Base-by-base conservation (phyloP, 495 filamentous ascomycete genomes). In the Penicillium cataractarum region DNA sequence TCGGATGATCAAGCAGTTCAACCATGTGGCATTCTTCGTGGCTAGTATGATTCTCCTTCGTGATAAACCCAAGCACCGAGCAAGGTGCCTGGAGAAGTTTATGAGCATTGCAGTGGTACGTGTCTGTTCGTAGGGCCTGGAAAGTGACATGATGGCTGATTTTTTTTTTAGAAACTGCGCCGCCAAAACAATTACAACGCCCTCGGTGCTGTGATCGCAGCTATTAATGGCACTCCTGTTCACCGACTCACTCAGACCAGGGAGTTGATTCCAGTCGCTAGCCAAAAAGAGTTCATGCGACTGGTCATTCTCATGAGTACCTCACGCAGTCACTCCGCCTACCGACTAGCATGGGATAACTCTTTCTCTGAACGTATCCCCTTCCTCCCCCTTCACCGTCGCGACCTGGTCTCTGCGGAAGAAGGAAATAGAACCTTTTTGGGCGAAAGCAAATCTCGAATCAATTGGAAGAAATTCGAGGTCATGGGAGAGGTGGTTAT, bases 391-490 rank as follows among this genome's bases (percentile, higher is more conserved):
- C 80, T 99, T 50, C 92, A 94, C 71, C 84, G 90, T 26, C 84
- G 92, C 37, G 95, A 99, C 75, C 80, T 99, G 31, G 92, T 97
- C 6, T 89, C 90, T 21, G 95, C 95, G 5, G 92, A 96, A 71
- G 91, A 96, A 75, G 95, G 95, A 24, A 97, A 95, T 73, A 83
- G 84, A 62, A 98, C 95, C 13, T 93, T 96, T 70, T 80, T 97
- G 10, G 88, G 87, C 22, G 84, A 89, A 24, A 81, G 77, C 54
- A 86, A 89, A 60, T 87, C 90, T 60, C 83, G 90, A 42, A 92
- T 99, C 69, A 98, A 97, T 71, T 99, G 95, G 95, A 92, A 90
- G 78, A 99, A 99, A 69, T 98, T 98, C 66, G 93, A 98, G 78
- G 89, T 99, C 21, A 89, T 98, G 78, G 92, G 92, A 5, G 93